Evolutionary conservation across 148 eudicot species (phyloP).

Genomic region (Fagopyrum esculentum): DNA sequence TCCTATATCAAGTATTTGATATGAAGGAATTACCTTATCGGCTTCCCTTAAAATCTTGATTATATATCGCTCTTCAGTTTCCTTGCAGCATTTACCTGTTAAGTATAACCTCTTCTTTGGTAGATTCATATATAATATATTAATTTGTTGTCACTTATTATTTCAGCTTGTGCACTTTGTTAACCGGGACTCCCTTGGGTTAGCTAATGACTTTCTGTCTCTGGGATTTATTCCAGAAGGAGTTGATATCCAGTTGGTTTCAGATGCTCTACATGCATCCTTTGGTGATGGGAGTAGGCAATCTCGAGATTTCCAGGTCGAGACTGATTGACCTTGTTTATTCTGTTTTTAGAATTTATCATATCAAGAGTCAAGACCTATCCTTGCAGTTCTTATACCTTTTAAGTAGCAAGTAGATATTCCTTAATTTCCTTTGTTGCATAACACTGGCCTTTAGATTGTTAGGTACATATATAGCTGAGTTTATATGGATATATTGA

Average conservation of each 20-base stretch:
- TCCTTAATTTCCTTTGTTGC: not conserved
- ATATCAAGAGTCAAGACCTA: not conserved
- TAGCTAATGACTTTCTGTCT: constrained; percentile 92
- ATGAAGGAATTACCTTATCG: not conserved
- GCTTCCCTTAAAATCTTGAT: not conserved
- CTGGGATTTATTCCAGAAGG: constrained; percentile 94
- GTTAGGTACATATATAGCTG: not conserved
- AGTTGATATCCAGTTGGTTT: constrained; percentile 57
- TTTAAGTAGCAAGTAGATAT: not conserved
- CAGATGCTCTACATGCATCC: constrained; percentile 77
- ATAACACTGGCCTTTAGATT: constrained; percentile 1
- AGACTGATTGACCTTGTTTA: not conserved
- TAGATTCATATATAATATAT: not conserved
- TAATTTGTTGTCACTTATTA: not conserved
- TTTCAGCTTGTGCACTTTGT: constrained; percentile 98
- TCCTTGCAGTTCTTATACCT: not conserved
- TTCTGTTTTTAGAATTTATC: not conserved
- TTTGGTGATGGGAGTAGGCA: constrained; percentile 82
- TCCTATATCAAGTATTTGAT: not conserved
- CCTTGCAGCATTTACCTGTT: not conserved
- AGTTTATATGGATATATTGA: not conserved
- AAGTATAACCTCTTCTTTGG: not conserved
- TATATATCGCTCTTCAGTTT: not conserved
- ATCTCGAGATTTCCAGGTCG: constrained; percentile 92
- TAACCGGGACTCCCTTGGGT: constrained; percentile 88